Evolutionary conservation across 495 filamentous ascomycete genomes (phyloP).

Genomic region (Cladorrhinum samala): DNA sequence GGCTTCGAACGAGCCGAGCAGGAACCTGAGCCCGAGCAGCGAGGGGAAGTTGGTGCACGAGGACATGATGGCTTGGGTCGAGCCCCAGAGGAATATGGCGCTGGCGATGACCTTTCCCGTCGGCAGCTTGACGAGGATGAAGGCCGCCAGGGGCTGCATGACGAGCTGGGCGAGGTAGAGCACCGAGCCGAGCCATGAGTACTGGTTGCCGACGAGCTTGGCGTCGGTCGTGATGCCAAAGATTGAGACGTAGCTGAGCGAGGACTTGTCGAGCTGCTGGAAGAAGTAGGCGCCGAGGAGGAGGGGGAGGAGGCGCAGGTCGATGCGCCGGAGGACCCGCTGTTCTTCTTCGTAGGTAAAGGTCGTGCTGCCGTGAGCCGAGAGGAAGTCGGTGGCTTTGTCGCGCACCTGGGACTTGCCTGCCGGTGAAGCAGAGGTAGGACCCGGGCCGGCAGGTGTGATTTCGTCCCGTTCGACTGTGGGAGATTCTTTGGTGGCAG

Average conservation of each 20-base stretch:
- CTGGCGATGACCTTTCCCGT: slow-evolving; percentile 39
- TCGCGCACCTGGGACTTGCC: no score
- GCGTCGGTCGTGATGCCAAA: slow-evolving; percentile 49
- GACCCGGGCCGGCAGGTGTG: slow-evolving; percentile 15
- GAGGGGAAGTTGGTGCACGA: slow-evolving; percentile 38
- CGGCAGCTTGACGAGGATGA: slow-evolving; percentile 45
- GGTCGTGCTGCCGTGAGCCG: slow-evolving; percentile 27
- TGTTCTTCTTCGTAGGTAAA: slow-evolving; percentile 37
- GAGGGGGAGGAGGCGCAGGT: slow-evolving; percentile 43
- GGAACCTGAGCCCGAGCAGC: slow-evolving; percentile 38
- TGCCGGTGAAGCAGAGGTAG: no score
- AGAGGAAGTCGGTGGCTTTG: slow-evolving; percentile 39
- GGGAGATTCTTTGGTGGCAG: not conserved
- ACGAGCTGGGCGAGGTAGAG: slow-evolving; percentile 41
- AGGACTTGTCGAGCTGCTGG: slow-evolving; percentile 50
- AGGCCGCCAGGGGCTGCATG: slow-evolving; percentile 40
- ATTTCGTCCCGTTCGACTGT: slow-evolving; percentile 14
- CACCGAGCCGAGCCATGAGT: slow-evolving; percentile 42
- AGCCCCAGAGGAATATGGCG: slow-evolving; percentile 37
- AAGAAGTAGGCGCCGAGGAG: slow-evolving; percentile 48
- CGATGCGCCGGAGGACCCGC: slow-evolving; percentile 38
- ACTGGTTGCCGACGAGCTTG: slow-evolving; percentile 41
- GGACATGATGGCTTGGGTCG: slow-evolving; percentile 33
- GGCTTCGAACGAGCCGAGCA: slow-evolving; percentile 38
- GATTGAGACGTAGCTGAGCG: slow-evolving; percentile 45